Percentiles rank a stretch among this genome's conserved stretches.
phyloP scores from a whole-genome alignment of 2,329 filamentous ascomycete genomes.

The Fusarium fracticaudum region DNA sequence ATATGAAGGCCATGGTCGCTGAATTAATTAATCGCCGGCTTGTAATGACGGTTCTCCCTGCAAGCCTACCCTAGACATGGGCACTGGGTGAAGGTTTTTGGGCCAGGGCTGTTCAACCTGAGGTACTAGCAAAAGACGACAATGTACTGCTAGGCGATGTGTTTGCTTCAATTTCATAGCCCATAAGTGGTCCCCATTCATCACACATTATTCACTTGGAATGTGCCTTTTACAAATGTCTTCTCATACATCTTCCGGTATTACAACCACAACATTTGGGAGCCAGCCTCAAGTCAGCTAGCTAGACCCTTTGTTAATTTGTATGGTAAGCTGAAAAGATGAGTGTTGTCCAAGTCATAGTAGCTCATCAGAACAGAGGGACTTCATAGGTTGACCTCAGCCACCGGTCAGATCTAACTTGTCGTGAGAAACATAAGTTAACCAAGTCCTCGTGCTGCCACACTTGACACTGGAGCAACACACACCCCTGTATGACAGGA shows the following conservation, averaged over 20 bases:
- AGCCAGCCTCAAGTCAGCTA: neutral
- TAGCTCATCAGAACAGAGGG: neutral
- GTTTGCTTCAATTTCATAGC: neutral
- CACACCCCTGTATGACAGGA: constrained; percentile 28
- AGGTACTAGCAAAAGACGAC: neutral
- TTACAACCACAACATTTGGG: neutral
- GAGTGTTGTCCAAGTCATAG: neutral
- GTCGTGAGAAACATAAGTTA: neutral
- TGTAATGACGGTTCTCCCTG: neutral
- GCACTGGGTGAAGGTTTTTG: neutral
- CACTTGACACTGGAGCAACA: constrained; percentile 4
- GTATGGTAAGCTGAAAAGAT: neutral
- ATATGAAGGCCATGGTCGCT: neutral
- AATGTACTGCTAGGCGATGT: neutral
- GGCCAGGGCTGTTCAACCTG: neutral
- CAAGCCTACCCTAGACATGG: neutral
- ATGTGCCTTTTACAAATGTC: no score
- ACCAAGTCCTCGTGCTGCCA: neutral
- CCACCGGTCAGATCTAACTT: neutral
- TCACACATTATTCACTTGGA: neutral
- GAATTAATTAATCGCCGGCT: constrained; percentile 16
- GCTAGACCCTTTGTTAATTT: neutral
- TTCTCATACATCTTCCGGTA: neutral
- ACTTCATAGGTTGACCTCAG: neutral
- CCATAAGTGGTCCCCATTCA: neutral